Evolutionary conservation across 345 rosid genomes (phyloP).

Genomic region (Euphorbia peplus): DNA sequence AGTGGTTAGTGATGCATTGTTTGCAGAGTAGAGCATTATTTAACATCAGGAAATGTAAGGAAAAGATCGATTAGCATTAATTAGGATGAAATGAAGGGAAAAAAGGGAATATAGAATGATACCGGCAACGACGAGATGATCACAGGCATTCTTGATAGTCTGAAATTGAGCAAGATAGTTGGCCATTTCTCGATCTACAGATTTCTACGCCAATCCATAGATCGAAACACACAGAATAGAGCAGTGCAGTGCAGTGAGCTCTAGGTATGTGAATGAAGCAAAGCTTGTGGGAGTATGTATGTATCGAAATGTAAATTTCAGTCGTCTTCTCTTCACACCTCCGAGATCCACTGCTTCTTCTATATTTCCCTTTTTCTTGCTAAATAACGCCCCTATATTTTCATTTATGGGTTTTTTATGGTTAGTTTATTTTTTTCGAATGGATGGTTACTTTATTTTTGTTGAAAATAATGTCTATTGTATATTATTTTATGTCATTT

Average conservation of each 20-base stretch:
- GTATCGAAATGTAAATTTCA: background rate
- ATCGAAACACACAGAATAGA: constrained; percentile 11
- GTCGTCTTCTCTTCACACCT: background rate
- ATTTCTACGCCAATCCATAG: constrained; percentile 26
- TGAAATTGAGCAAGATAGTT: constrained; percentile 91
- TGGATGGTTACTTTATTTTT: no score
- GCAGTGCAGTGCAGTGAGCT: background rate
- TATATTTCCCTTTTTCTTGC: no score
- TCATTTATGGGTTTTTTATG: no score
- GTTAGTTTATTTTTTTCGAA: no score
- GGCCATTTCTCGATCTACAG: constrained; percentile 68
- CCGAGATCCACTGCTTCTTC: constrained; percentile 8
- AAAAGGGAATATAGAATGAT: background rate
- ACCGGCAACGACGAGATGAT: constrained; percentile 86
- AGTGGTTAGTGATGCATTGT: background rate
- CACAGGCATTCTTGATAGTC: constrained; percentile 64
- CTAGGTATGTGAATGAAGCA: background rate
- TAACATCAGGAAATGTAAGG: background rate
- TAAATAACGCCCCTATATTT: no score
- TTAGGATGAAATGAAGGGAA: background rate
- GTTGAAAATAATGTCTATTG: no score
- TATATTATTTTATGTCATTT: no score
- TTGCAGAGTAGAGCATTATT: background rate
- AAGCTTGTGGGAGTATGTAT: background rate
- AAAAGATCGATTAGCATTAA: background rate